These are phyloP conservation scores for Penicillium dipodomyicola DNA, from an alignment of 495 filamentous ascomycete genomes.

Conservation along the genomic window DNA sequence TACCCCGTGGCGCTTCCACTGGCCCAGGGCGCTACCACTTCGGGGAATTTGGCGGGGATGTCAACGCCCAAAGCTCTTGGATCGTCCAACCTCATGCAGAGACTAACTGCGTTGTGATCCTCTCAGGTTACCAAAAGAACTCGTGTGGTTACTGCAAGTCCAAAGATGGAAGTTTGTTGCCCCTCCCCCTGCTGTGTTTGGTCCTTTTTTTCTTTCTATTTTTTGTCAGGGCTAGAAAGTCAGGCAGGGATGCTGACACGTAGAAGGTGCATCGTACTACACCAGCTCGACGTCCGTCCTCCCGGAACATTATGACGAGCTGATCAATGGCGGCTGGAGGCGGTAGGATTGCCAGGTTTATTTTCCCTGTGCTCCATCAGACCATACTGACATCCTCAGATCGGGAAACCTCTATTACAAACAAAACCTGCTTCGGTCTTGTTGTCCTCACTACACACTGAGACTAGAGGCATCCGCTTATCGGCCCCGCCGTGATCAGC, in stretches of 20 bases:
- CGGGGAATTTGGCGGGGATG: slow-evolving; percentile 12
- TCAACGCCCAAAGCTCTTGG: slow-evolving; percentile 5
- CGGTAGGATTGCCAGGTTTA: slow-evolving; percentile 48
- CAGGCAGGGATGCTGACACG: slow-evolving; percentile 18
- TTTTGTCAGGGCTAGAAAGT: slow-evolving; percentile 1
- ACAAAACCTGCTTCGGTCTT: slow-evolving; percentile 76
- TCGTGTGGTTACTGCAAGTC: slow-evolving; percentile 59
- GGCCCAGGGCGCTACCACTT: slow-evolving; percentile 24
- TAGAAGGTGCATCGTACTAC: slow-evolving; percentile 81
- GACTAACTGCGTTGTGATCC: slow-evolving; percentile 20
- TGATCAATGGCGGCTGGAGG: slow-evolving; percentile 89
- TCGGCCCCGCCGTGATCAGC: slow-evolving; percentile 73
- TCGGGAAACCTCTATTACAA: slow-evolving; percentile 87
- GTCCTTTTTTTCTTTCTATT: background rate
- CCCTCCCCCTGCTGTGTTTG: slow-evolving; percentile 11
- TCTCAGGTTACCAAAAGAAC: slow-evolving; percentile 49
- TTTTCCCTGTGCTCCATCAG: background rate
- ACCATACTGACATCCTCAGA: slow-evolving; percentile 39
- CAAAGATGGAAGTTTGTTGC: slow-evolving; percentile 49
- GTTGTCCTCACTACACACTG: slow-evolving; percentile 95
- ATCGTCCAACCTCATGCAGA: slow-evolving; percentile 7
- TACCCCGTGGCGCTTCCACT: slow-evolving; percentile 45
- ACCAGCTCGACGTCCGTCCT: slow-evolving; percentile 64
- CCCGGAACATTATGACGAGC: slow-evolving; percentile 70
- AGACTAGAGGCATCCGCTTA: slow-evolving; percentile 72